Conservation (phyloP, 345 rosid genomes). For the Eucalyptus sp. region DNA sequence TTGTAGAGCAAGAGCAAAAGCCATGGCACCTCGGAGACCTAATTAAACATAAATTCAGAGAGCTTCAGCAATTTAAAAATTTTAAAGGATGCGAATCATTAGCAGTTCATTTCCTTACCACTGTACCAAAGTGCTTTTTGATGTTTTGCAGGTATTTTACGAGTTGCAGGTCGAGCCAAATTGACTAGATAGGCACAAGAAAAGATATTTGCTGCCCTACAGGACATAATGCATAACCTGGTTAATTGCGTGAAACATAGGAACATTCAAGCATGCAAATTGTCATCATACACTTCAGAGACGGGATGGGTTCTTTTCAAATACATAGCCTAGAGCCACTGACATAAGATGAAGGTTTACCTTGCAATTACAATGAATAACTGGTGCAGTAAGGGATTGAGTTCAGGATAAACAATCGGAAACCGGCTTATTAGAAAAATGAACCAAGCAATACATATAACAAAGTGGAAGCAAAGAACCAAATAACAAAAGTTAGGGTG, state of each 20-base stretch:
- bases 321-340: background rate
- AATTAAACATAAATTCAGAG: constrained; percentile 7
- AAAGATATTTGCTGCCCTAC: constrained; percentile 90
- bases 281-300: background rate
- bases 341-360: constrained; percentile 18
- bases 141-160: constrained; percentile 77
- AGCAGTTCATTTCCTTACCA: constrained; percentile 43
- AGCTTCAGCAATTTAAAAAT: background rate
- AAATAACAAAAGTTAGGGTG: constrained; percentile 14
- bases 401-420: constrained; percentile 39
- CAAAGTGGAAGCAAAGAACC: background rate
- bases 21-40: constrained; percentile 99
- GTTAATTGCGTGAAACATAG: constrained; percentile 1
- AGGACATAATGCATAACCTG: constrained; percentile 1
- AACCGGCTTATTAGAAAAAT: background rate
- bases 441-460: background rate
- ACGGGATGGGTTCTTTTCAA: background rate
- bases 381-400: constrained; percentile 22
- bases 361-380: constrained; percentile 83
- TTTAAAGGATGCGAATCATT: background rate
- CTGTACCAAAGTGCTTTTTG: constrained; percentile 99
- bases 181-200: constrained; percentile 92
- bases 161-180: constrained; percentile 65
- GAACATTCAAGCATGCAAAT: background rate
- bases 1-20: constrained; percentile 99